Evolutionary conservation across 2,329 filamentous ascomycete genomes (phyloP).

Genomic region (Colletotrichum liaoningense): DNA sequence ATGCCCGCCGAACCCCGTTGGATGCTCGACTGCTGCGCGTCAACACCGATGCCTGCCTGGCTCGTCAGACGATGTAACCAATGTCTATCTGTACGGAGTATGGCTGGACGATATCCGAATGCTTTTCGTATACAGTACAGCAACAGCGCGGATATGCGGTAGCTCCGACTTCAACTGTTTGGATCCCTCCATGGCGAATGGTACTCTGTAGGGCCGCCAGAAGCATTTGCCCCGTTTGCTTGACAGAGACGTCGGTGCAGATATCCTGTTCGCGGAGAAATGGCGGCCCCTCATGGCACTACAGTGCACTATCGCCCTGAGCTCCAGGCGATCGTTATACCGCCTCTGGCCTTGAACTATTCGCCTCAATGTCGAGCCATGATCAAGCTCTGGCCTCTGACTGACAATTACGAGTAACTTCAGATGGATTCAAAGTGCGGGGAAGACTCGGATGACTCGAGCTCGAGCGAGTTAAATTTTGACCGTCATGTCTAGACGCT

Average conservation of each 20-base stretch:
- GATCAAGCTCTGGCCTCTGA: not conserved
- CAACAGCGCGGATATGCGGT: not conserved
- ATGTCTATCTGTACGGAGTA: not conserved
- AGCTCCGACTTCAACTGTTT: not conserved
- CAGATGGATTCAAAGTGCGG: not conserved
- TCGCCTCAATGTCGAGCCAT: not conserved
- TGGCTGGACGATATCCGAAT: too few species aligned
- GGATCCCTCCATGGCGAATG: not conserved
- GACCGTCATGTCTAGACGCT: not conserved
- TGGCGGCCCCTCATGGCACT: not conserved
- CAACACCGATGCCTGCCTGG: conserved; percentile 9
- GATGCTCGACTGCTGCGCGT: conserved; percentile 11
- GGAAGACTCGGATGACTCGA: conserved; percentile 5
- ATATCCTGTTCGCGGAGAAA: not conserved
- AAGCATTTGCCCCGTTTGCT: not conserved
- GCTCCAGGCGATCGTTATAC: not conserved
- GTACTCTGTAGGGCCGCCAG: not conserved
- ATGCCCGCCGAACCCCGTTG: not conserved
- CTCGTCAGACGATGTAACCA: conserved; percentile 8
- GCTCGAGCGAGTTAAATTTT: not conserved
- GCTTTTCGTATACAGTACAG: not conserved
- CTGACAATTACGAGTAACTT: not conserved
- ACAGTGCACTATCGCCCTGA: not conserved
- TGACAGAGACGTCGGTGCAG: not conserved
- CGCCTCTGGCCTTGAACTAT: not conserved